Percentiles rank a stretch among this genome's conserved stretches.
phyloP scores from a whole-genome alignment of 441 rosid species.

The Raphanus hybrid region DNA sequence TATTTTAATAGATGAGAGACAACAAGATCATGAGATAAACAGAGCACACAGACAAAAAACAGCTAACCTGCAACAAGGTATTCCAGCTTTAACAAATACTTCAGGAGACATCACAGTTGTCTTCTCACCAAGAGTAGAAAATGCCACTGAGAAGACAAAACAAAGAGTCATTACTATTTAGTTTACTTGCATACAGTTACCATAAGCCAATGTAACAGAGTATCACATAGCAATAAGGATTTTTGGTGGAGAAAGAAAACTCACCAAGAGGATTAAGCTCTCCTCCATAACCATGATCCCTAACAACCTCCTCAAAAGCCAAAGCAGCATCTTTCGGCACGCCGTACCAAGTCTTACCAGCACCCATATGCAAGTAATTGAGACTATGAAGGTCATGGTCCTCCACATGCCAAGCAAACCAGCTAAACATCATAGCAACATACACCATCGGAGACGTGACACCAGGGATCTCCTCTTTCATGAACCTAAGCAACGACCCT shows the following conservation, averaged over 20 bases:
- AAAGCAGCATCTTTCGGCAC: slow-evolving; percentile 90
- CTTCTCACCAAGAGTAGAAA: slow-evolving; percentile 93
- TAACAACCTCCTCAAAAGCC: slow-evolving; percentile 98
- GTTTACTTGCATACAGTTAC: slow-evolving; percentile 15
- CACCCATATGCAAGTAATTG: slow-evolving; percentile 97
- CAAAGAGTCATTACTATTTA: slow-evolving; percentile 24
- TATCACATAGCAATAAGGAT: too few species aligned
- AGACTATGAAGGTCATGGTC: slow-evolving; percentile 98
- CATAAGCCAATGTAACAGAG: too few species aligned
- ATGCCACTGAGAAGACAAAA: slow-evolving; percentile 63
- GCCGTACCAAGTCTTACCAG: slow-evolving; percentile 97
- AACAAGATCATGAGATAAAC: slow-evolving; percentile 20
- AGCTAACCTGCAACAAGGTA: slow-evolving; percentile 95
- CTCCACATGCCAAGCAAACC: slow-evolving; percentile 99
- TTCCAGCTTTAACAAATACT: slow-evolving; percentile 85
- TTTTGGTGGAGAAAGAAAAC: slow-evolving; percentile 31
- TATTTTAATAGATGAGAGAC: not conserved
- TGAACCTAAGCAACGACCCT: slow-evolving; percentile 91
- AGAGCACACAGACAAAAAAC: slow-evolving; percentile 35
- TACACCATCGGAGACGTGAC: slow-evolving; percentile 99
- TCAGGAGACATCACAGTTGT: slow-evolving; percentile 98
- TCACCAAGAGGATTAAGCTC: slow-evolving; percentile 97
- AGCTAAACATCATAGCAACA: slow-evolving; percentile 96
- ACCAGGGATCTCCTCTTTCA: slow-evolving; percentile 98
- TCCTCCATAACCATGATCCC: slow-evolving; percentile 92